Base-by-base conservation (phyloP, 176 grass and related monocot genomes). In the Phoenix roebelenii region DNA sequence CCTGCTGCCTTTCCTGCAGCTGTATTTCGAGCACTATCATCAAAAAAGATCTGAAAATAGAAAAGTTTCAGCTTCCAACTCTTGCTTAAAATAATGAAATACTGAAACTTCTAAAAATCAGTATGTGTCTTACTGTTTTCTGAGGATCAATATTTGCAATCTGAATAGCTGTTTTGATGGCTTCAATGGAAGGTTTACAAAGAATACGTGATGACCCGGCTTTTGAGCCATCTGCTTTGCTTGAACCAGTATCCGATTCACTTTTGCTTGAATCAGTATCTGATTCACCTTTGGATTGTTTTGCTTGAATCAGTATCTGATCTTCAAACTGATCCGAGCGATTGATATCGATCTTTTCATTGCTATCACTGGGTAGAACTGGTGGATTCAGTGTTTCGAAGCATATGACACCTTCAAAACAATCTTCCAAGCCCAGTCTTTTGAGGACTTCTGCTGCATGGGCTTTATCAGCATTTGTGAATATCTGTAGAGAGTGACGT, bases 361-460 rank as follows among this genome's bases (percentile, higher is more conserved):
- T 0, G 4, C 7, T 9, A 22, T 22, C 30, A 49, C 57, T 73
- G 25, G 64, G 18, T 50, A 52, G 2, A 52, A 19, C 26, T 28
- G 30, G 50, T 25, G 73, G 77, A 69, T 92, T 84, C 22, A 93
- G 63, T 64, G 83, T 84, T 63, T 93, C 88, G 17, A 93, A 93
- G 62, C 83, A 93, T 78, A 84, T 81, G 9, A 93, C 67, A 4
- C 74, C 80, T 50, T 87, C 80, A 4, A 87, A 84, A 55, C 88
- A 93, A 50, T 68, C 88, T 49, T 80, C 69, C 17, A 87, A 58
- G 54, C 74, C 74, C 22, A 87, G 49, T 58, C 74, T 87, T n/a
- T 3, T 32, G 6, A 88, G 66, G 72, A 81, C 77, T 73, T 78
- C 53, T 16, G 72, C 80, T 0, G 54, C 73, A 26, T 87, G 88